Percentiles rank a stretch among this genome's conserved stretches.
These are phyloP conservation scores for Pholiota microspora DNA, from an alignment of 768 basidiomycete genomes.

Conservation along the genomic window DNA sequence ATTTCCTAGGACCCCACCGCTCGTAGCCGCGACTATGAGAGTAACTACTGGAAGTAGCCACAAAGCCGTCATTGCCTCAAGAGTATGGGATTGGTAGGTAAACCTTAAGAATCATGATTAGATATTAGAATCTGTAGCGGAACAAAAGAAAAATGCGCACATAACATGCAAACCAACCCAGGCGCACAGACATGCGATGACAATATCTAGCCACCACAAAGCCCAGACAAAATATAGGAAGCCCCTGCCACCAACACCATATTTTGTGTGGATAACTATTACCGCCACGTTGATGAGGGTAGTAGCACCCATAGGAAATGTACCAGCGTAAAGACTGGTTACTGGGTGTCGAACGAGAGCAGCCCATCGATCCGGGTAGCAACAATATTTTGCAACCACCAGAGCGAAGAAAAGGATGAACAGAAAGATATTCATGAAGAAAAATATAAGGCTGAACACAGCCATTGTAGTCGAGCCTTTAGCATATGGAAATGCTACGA, in stretches of 20 bases:
- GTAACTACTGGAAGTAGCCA: conserved; percentile 82
- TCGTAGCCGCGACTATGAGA: conserved; percentile 66
- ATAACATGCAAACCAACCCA: conserved; percentile 66
- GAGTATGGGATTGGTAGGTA: conserved; percentile 51
- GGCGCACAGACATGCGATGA: conserved; percentile 53
- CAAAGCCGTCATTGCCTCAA: conserved; percentile 52
- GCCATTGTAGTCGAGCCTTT: conserved; percentile 37
- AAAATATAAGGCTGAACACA: conserved; percentile 41
- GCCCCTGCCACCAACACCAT: conserved; percentile 44
- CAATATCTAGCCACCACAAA: conserved; percentile 68
- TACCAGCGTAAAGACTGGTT: conserved; percentile 42
- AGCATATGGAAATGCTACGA: conserved; percentile 57
- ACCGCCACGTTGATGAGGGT: conserved; percentile 56
- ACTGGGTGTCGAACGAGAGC: conserved; percentile 42
- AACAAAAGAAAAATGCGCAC: conserved; percentile 36
- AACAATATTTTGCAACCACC: conserved; percentile 47
- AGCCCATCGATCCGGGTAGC: conserved; percentile 46
- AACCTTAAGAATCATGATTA: conserved; percentile 37
- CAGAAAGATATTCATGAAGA: conserved; percentile 56
- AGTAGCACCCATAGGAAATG: conserved; percentile 58
- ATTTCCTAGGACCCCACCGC: conserved; percentile 57
- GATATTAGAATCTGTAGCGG: background rate
- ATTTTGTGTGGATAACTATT: conserved; percentile 40
- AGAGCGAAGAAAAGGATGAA: conserved; percentile 48
- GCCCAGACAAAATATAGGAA: conserved; percentile 60